A percentile compares a stretch with the other conserved stretches of the same genome.
Conservation (phyloP, 164 flowering plant species). For the Vitis cinerea region DNA sequence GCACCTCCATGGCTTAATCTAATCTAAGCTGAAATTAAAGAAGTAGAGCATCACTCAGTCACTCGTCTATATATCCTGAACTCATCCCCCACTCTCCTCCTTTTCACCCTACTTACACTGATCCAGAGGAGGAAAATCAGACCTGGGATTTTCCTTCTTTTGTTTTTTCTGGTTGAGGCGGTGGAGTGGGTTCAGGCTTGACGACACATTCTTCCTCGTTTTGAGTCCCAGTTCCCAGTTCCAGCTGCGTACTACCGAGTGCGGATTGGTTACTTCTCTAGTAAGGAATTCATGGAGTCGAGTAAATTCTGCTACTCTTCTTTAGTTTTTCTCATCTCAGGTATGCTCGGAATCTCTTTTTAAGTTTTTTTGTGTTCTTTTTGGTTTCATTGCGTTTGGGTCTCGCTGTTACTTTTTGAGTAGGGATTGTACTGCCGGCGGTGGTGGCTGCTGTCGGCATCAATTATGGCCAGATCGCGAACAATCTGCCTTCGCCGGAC, state of each 20-base stretch:
- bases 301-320: slow-evolving; percentile 6
- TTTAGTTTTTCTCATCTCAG: slow-evolving; percentile 7
- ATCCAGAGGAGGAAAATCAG: too few species aligned
- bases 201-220: background rate
- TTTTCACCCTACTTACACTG: too few species aligned
- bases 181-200: background rate
- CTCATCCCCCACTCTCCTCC: too few species aligned
- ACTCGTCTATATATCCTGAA: too few species aligned
- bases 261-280: too few species aligned
- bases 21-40: too few species aligned
- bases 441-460: slow-evolving; percentile 44
- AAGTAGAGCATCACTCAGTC: too few species aligned
- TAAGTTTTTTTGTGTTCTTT: too few species aligned
- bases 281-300: slow-evolving; percentile 5
- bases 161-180: too few species aligned
- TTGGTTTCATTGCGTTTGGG: background rate
- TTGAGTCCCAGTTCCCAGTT: background rate
- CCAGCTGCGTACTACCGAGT: too few species aligned
- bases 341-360: background rate
- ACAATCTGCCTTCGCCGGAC: slow-evolving; percentile 62
- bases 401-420: background rate
- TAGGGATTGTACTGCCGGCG: slow-evolving; percentile 19
- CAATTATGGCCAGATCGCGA: slow-evolving; percentile 72
- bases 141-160: too few species aligned
- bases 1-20: too few species aligned